phyloP scores from a whole-genome alignment of 208 protist species.

The Leishmania aethiopica region DNA sequence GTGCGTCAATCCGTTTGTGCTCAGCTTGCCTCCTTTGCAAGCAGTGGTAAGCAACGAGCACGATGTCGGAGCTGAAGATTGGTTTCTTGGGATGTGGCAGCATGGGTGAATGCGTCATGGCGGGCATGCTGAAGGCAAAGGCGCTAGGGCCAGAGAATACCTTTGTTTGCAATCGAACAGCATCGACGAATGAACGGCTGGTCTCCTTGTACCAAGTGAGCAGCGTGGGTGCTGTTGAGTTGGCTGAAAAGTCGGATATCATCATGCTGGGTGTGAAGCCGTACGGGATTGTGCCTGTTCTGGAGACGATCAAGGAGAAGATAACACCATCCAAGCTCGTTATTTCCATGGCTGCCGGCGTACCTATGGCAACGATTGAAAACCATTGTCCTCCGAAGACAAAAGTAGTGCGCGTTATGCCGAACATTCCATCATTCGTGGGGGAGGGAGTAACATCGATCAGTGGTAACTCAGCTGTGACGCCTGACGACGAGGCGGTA shows the following conservation, averaged over 20 bases:
- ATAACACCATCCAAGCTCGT: constrained; percentile 67
- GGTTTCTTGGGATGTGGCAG: constrained; percentile 95
- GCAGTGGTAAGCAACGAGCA: neutral
- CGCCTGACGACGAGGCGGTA: constrained; percentile 38
- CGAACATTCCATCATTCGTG: constrained; percentile 92
- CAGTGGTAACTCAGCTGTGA: constrained; percentile 49
- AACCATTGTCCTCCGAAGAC: constrained; percentile 39
- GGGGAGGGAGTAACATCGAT: constrained; percentile 73
- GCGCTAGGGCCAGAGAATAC: constrained; percentile 47
- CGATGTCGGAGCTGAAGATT: constrained; percentile 36
- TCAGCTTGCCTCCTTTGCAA: neutral
- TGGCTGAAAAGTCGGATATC: constrained; percentile 70
- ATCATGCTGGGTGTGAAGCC: constrained; percentile 96
- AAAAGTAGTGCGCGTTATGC: constrained; percentile 95
- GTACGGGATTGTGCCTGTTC: constrained; percentile 63
- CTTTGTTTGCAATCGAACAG: constrained; percentile 75
- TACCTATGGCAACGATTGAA: constrained; percentile 80
- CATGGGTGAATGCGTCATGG: constrained; percentile 93
- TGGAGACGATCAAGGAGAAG: constrained; percentile 50
- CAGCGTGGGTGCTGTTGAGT: constrained; percentile 43
- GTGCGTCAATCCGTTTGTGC: neutral
- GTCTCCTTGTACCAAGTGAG: constrained; percentile 53
- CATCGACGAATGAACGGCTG: constrained; percentile 44
- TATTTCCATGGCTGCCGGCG: constrained; percentile 93
- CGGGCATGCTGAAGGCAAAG: constrained; percentile 52